These are phyloP conservation scores for Haberlea rhodopensis DNA, from an alignment of 257 asterid species.

Conservation along the genomic window DNA sequence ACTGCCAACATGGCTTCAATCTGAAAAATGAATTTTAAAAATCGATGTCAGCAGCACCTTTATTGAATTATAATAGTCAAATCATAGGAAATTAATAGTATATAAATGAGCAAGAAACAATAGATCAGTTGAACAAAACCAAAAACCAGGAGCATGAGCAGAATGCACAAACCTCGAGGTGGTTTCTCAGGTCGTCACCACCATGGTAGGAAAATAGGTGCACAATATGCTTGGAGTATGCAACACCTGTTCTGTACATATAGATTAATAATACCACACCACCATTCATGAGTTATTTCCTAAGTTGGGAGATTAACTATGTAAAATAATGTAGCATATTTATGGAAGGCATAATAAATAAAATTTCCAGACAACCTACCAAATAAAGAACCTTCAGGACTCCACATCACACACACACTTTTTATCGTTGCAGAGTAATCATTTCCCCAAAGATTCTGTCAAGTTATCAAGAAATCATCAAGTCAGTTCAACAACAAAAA, in stretches of 20 bases:
- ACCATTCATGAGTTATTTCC: not conserved
- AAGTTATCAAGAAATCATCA: constrained; percentile 10
- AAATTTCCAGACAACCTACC: constrained; percentile 35
- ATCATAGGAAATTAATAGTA: not conserved
- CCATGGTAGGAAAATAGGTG: constrained; percentile 60
- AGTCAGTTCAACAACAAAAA: not conserved
- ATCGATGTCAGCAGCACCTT: not conserved
- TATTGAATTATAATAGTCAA: not conserved
- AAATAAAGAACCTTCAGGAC: constrained; percentile 57
- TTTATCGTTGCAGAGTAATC: constrained; percentile 57
- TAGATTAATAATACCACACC: not conserved
- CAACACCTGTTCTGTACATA: constrained; percentile 50
- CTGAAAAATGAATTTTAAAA: constrained; percentile 32
- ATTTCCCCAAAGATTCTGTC: constrained; percentile 45
- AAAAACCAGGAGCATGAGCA: not conserved
- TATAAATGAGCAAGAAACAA: not conserved
- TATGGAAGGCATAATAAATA: not conserved
- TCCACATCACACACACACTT: constrained; percentile 63
- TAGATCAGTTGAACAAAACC: not conserved
- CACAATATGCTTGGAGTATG: constrained; percentile 65
- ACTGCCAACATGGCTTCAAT: constrained; percentile 64
- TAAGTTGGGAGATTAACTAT: not conserved
- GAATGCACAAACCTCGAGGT: constrained; percentile 49
- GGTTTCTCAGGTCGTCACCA: constrained; percentile 52
- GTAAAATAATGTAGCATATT: too few species aligned